These are phyloP conservation scores for Chrysanthemum makinoi DNA, from an alignment of 129 eudicot genomes.

Conservation along the genomic window DNA sequence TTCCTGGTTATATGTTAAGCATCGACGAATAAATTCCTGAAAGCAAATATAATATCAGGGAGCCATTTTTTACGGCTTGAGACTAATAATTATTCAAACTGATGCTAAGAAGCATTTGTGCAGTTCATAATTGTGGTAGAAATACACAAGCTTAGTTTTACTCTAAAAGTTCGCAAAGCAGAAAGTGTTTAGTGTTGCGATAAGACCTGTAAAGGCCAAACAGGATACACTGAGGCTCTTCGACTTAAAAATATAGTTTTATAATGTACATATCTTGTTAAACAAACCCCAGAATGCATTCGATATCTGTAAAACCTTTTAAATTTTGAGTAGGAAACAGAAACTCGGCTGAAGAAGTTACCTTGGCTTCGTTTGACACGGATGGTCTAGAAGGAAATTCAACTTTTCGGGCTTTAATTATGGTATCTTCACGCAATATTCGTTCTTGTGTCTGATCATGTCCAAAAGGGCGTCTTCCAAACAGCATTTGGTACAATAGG, in stretches of 20 bases:
- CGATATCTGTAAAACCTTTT: background rate
- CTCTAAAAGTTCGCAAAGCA: background rate
- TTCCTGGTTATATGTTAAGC: slow-evolving; percentile 84
- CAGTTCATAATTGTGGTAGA: background rate
- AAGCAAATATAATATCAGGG: slow-evolving; percentile 10
- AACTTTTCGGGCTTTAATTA: slow-evolving; percentile 90
- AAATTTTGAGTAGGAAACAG: background rate
- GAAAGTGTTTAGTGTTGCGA: background rate
- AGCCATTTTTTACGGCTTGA: background rate
- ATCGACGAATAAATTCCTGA: slow-evolving; percentile 88
- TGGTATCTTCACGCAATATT: slow-evolving; percentile 95
- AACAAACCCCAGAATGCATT: slow-evolving; percentile 5
- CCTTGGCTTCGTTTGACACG: slow-evolving; percentile 93
- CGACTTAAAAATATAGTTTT: background rate
- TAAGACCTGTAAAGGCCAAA: background rate
- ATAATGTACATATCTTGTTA: background rate
- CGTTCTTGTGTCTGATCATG: slow-evolving; percentile 97
- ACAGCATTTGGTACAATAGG: slow-evolving; percentile 89
- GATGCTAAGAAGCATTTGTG: background rate
- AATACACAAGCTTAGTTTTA: background rate
- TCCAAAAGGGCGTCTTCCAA: slow-evolving; percentile 96
- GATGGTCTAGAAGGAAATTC: slow-evolving; percentile 96
- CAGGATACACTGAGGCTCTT: background rate
- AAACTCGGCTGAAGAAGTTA: slow-evolving; percentile 17
- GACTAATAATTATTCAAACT: background rate